These are phyloP conservation scores for Boletus reticulatus DNA, from an alignment of 768 basidiomycete genomes.

Conservation along the genomic window DNA sequence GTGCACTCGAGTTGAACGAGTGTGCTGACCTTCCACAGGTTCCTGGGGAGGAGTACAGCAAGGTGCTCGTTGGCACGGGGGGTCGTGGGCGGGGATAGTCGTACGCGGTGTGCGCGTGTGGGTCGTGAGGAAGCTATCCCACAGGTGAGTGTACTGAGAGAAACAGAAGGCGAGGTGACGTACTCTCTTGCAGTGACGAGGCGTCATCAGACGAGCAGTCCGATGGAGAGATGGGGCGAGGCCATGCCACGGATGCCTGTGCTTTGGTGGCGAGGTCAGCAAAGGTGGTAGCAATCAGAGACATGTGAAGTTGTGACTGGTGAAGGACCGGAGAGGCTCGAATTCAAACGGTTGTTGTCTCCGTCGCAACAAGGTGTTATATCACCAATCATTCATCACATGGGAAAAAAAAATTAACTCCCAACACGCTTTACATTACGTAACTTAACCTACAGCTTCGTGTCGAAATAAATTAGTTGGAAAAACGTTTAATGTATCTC, in stretches of 20 bases:
- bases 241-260: slow-evolving; percentile 16
- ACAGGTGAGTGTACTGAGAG: background rate
- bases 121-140: slow-evolving; percentile 22
- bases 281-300: slow-evolving; percentile 23
- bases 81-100: slow-evolving; percentile 15
- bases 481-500: background rate
- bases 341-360: background rate
- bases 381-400: slow-evolving; percentile 19
- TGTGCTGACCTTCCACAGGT: slow-evolving; percentile 68
- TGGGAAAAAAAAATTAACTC: slow-evolving; percentile 31
- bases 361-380: slow-evolving; percentile 33
- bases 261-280: slow-evolving; percentile 29
- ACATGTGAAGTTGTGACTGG: slow-evolving; percentile 29
- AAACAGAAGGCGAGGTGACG: background rate
- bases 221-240: background rate
- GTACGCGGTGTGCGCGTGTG: slow-evolving; percentile 15
- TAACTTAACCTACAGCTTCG: slow-evolving; percentile 7
- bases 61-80: slow-evolving; percentile 63
- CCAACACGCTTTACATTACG: slow-evolving; percentile 17
- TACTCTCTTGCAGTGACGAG: slow-evolving; percentile 12
- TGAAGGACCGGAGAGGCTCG: slow-evolving; percentile 6
- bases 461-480: slow-evolving; percentile 5
- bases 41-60: slow-evolving; percentile 66
- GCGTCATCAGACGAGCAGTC: background rate
- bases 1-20: background rate